Conservation (phyloP, 2,329 filamentous ascomycete genomes). For the Mycosphaerella arachidis region DNA sequence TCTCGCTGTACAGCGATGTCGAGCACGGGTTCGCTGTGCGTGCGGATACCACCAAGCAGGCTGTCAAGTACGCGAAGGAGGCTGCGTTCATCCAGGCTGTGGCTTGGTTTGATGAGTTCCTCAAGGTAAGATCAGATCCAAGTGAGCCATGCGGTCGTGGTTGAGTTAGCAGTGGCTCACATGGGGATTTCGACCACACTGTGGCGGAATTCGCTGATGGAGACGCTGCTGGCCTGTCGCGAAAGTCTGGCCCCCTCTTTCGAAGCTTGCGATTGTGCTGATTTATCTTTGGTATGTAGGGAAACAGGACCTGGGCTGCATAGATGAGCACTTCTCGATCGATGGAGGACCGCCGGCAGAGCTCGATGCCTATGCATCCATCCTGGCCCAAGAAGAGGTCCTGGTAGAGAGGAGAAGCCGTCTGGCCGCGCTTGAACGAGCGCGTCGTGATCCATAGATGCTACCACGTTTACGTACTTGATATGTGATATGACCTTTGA, state of each 20-base stretch:
- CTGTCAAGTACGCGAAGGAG: constrained; percentile 68
- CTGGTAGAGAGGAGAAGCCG: neutral
- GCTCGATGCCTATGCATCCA: neutral
- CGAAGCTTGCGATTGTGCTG: too few relatives aligned
- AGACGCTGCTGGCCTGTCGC: too few relatives aligned
- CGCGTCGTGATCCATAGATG: too few relatives aligned
- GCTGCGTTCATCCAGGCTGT: constrained; percentile 75
- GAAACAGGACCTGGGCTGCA: constrained; percentile 6
- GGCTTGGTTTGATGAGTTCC: constrained; percentile 66
- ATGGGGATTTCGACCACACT: too few relatives aligned
- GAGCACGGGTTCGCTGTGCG: constrained; percentile 72
- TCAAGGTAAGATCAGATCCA: constrained; percentile 35
- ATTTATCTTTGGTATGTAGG: too few relatives aligned
- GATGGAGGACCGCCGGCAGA: neutral
- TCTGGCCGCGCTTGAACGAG: neutral
- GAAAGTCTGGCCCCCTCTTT: too few relatives aligned
- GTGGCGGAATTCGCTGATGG: too few relatives aligned
- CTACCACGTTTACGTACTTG: too few relatives aligned
- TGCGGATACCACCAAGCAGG: constrained; percentile 55
- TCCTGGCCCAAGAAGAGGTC: neutral
- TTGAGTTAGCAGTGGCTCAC: constrained; percentile 6
- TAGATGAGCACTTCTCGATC: neutral
- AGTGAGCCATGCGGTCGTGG: constrained; percentile 14
- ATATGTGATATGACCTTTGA: too few relatives aligned
- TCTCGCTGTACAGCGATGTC: constrained; percentile 68